Evolutionary conservation across 2,329 filamentous ascomycete species (phyloP).

Genomic region (Aspergillus sojae): DNA sequence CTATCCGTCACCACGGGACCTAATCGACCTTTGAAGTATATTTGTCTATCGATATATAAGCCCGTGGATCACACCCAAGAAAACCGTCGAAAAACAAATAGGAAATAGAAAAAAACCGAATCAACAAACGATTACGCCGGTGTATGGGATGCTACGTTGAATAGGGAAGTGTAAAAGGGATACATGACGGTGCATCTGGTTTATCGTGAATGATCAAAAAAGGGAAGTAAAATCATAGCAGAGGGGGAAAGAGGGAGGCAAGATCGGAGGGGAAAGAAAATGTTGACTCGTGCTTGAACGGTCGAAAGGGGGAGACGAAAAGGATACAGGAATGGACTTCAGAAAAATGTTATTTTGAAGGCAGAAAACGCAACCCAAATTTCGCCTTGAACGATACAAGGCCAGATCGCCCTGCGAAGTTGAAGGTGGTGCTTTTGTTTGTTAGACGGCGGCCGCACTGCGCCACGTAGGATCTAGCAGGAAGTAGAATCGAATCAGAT

Average conservation of each 20-base stretch:
- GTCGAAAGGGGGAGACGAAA: constrained; percentile 1
- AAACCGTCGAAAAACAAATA: constrained; percentile 14
- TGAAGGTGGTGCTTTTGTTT: constrained; percentile 7
- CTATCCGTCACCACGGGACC: constrained; percentile 8
- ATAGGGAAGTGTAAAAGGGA: constrained; percentile 30
- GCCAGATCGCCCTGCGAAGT: constrained; percentile 1
- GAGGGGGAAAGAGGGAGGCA: not conserved
- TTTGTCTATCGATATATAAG: not conserved
- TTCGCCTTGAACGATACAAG: constrained; percentile 1
- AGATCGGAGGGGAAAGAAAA: constrained; percentile 18
- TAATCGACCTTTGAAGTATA: not conserved
- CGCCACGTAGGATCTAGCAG: constrained; percentile 16
- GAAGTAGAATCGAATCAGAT: constrained; percentile 18
- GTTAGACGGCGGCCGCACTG: not conserved
- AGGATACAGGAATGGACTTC: not conserved
- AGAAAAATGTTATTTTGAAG: not conserved
- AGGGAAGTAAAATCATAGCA: constrained; percentile 17
- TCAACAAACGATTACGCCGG: constrained; percentile 41
- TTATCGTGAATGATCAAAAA: constrained; percentile 43
- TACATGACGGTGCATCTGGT: constrained; percentile 54
- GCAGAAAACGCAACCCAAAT: not conserved
- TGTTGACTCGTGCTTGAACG: constrained; percentile 7
- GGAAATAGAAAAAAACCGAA: constrained; percentile 29
- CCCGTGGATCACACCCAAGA: constrained; percentile 8
- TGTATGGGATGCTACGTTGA: constrained; percentile 44